phyloP scores from a whole-genome alignment of 495 filamentous ascomycete species.

The Penicillium atrosanguineum region DNA sequence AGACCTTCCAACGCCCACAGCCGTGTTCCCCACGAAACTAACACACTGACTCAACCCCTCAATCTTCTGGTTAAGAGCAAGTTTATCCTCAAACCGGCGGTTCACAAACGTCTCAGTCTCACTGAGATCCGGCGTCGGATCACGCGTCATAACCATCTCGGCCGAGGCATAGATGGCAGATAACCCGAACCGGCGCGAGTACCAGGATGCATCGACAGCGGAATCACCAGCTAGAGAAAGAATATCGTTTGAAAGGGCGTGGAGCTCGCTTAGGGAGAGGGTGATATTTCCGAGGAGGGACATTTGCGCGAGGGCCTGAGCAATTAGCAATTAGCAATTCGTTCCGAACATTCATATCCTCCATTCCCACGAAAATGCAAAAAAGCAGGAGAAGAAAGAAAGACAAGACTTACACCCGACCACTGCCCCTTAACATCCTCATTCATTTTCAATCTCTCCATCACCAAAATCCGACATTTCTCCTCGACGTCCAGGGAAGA shows the following conservation, averaged over 20 bases:
- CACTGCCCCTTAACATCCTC: conserved; percentile 63
- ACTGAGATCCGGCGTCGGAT: conserved; percentile 59
- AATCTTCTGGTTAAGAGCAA: conserved; percentile 55
- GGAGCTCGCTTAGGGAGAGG: conserved; percentile 73
- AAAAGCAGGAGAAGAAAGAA: not conserved
- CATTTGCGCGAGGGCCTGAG: conserved; percentile 83
- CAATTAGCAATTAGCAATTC: conserved; percentile 6
- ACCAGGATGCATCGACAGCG: conserved; percentile 83
- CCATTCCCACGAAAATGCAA: not conserved
- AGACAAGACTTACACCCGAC: conserved; percentile 68
- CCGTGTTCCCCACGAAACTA: conserved; percentile 67
- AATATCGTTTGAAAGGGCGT: conserved; percentile 81
- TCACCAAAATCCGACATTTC: conserved; percentile 61
- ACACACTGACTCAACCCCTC: conserved; percentile 66
- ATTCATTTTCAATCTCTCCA: conserved; percentile 75
- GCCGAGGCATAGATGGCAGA: conserved; percentile 78
- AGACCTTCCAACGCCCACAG: conserved; percentile 41
- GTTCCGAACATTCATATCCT: not conserved
- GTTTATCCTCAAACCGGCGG: conserved; percentile 68
- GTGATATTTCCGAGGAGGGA: conserved; percentile 74
- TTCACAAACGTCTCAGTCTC: conserved; percentile 80
- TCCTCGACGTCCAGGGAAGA: conserved; percentile 40
- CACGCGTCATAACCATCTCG: conserved; percentile 92
- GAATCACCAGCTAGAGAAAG: conserved; percentile 78
- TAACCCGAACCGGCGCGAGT: conserved; percentile 78